These are phyloP conservation scores for Aspergillus sp. DNA, from an alignment of 2,329 filamentous ascomycete species.

Conservation along the genomic window DNA sequence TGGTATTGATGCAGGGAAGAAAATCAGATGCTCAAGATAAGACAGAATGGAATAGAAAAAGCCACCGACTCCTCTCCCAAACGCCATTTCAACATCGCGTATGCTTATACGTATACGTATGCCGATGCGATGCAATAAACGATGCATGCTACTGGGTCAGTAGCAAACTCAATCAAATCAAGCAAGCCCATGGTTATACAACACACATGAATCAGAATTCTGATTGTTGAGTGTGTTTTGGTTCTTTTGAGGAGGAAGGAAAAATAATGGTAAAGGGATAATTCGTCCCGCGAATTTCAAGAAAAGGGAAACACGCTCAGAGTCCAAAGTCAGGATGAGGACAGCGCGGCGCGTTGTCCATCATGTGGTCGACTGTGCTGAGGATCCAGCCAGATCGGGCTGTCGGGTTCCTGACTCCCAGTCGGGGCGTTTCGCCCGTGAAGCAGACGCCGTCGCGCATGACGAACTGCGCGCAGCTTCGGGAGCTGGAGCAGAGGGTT, in stretches of 20 bases:
- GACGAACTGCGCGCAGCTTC: slow-evolving; percentile 36
- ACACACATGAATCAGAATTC: too few species aligned
- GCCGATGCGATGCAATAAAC: background rate
- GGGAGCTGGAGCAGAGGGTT: slow-evolving; percentile 27
- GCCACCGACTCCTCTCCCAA: background rate
- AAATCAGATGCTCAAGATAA: slow-evolving; percentile 5
- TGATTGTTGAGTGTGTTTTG: too few species aligned
- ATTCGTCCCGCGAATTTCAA: slow-evolving; percentile 1
- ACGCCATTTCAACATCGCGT: background rate
- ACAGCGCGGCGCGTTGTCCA: slow-evolving; percentile 32
- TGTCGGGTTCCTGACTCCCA: slow-evolving; percentile 29
- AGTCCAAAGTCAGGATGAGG: slow-evolving; percentile 31
- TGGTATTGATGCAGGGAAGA: background rate
- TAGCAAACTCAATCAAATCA: background rate
- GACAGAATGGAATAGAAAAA: background rate
- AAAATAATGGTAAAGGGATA: background rate
- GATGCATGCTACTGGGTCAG: background rate
- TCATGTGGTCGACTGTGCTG: slow-evolving; percentile 31
- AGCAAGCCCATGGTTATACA: background rate
- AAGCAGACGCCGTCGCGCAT: slow-evolving; percentile 34
- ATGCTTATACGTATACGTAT: background rate
- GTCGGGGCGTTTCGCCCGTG: slow-evolving; percentile 32
- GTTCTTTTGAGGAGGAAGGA: background rate
- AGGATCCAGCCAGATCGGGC: slow-evolving; percentile 37
- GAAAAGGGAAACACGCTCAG: background rate